Conservation (phyloP, 495 filamentous ascomycete species). For the Trichodelitschia bisporula region DNA sequence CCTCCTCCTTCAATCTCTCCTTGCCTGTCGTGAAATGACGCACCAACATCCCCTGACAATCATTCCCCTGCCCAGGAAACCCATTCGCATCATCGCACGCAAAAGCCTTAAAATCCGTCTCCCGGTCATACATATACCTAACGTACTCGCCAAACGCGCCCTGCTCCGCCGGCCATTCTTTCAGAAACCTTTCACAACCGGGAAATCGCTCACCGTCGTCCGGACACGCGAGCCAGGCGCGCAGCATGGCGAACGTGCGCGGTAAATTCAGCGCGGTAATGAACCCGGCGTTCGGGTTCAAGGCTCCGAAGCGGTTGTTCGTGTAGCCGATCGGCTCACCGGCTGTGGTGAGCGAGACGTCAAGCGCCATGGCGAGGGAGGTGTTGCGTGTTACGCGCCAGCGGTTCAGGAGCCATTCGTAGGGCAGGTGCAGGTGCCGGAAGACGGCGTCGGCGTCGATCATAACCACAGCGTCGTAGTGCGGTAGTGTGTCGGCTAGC, state of each 20-base stretch:
- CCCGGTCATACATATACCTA: not conserved
- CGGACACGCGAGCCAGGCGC: slow-evolving; percentile 1
- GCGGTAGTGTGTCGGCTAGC: not conserved
- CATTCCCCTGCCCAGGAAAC: not conserved
- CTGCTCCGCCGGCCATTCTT: slow-evolving; percentile 1
- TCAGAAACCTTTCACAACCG: not conserved
- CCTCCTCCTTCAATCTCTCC: not conserved
- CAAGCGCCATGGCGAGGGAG: slow-evolving; percentile 1
- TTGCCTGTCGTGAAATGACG: not conserved
- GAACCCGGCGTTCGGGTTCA: slow-evolving; percentile 2
- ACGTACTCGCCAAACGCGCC: slow-evolving; percentile 1
- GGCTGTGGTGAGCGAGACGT: no score
- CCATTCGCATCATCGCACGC: slow-evolving; percentile 1
- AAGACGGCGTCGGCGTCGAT: slow-evolving; percentile 1
- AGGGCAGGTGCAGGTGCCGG: not conserved
- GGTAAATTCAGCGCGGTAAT: slow-evolving; percentile 1
- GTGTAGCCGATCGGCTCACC: no score
- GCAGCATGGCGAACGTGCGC: slow-evolving; percentile 1
- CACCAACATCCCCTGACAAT: not conserved
- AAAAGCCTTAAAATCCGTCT: not conserved
- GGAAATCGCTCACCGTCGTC: not conserved
- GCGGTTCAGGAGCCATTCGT: slow-evolving; percentile 1
- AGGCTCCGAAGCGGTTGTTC: no score
- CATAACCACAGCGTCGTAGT: not conserved
- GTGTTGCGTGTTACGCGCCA: not conserved